Conservation (phyloP, 2,329 filamentous ascomycete species). For the Akanthomyces uredinophilus region DNA sequence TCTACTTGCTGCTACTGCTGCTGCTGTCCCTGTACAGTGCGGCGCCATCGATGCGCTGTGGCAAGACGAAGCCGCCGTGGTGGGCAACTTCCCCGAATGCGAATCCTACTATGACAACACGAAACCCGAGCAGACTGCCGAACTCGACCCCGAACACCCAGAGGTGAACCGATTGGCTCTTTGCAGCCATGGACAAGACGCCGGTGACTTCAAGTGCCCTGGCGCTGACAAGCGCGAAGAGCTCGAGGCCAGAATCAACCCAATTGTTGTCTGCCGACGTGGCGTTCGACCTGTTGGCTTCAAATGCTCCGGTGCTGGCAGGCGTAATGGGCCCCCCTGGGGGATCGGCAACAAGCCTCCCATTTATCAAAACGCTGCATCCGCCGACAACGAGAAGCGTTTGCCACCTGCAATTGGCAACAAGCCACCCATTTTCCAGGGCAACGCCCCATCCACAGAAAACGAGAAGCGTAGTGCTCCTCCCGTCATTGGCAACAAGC, state of each 20-base stretch:
- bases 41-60: neutral
- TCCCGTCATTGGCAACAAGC: neutral
- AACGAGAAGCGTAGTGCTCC: neutral
- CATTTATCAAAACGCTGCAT: neutral
- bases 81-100: conserved; percentile 5
- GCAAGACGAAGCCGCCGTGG: conserved; percentile 2
- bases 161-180: neutral
- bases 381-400: neutral
- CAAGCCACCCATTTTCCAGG: neutral
- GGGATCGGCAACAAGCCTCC: neutral
- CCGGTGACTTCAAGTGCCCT: neutral
- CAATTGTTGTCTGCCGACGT: neutral
- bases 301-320: neutral
- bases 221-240: neutral
- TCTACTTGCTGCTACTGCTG: neutral
- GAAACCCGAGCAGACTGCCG: neutral
- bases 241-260: neutral
- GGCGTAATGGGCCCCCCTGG: neutral
- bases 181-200: neutral
- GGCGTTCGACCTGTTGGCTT: too few relatives aligned
- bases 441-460: too few relatives aligned
- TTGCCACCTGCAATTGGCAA: neutral
- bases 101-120: conserved; percentile 1
- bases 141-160: neutral
- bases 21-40: neutral